These are phyloP conservation scores for Aspergillus funiculosus DNA, from an alignment of 495 filamentous ascomycete species.

Conservation along the genomic window DNA sequence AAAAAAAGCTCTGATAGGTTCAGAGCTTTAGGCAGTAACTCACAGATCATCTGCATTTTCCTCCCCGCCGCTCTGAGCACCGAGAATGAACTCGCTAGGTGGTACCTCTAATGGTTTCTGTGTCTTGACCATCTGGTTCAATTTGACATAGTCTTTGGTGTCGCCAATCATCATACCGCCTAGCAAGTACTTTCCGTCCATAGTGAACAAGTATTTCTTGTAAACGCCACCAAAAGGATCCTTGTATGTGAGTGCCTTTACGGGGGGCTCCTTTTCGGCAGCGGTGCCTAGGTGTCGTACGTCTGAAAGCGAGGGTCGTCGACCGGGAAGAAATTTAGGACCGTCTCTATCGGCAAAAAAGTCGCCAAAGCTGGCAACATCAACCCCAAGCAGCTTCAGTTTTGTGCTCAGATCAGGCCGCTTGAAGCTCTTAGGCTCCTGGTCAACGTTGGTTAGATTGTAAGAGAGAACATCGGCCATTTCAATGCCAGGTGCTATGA, in stretches of 20 bases:
- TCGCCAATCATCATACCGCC: slow-evolving; percentile 99
- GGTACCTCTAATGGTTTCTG: slow-evolving; percentile 79
- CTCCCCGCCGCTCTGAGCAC: slow-evolving; percentile 65
- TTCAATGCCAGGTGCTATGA: slow-evolving; percentile 90
- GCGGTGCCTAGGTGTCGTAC: slow-evolving; percentile 28
- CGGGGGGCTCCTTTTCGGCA: slow-evolving; percentile 42
- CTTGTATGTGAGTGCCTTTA: slow-evolving; percentile 87
- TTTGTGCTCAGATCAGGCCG: slow-evolving; percentile 90
- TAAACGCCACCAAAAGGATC: slow-evolving; percentile 93
- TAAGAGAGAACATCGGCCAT: slow-evolving; percentile 97
- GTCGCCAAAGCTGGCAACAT: slow-evolving; percentile 93
- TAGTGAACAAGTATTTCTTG: slow-evolving; percentile 92
- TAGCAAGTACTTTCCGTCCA: slow-evolving; percentile 87
- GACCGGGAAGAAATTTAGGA: slow-evolving; percentile 64
- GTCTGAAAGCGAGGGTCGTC: slow-evolving; percentile 28
- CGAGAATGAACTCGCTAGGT: slow-evolving; percentile 85
- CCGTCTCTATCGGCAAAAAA: slow-evolving; percentile 93
- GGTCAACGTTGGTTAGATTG: slow-evolving; percentile 82
- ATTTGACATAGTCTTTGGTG: slow-evolving; percentile 87
- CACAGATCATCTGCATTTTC: slow-evolving; percentile 66
- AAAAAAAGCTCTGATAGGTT: not conserved
- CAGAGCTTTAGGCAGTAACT: slow-evolving; percentile 18
- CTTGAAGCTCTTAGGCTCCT: slow-evolving; percentile 66
- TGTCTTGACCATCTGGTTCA: slow-evolving; percentile 89
- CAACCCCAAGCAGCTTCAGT: slow-evolving; percentile 86